phyloP scores from a whole-genome alignment of 495 filamentous ascomycete species.

The Penicillium maclennaniae region DNA sequence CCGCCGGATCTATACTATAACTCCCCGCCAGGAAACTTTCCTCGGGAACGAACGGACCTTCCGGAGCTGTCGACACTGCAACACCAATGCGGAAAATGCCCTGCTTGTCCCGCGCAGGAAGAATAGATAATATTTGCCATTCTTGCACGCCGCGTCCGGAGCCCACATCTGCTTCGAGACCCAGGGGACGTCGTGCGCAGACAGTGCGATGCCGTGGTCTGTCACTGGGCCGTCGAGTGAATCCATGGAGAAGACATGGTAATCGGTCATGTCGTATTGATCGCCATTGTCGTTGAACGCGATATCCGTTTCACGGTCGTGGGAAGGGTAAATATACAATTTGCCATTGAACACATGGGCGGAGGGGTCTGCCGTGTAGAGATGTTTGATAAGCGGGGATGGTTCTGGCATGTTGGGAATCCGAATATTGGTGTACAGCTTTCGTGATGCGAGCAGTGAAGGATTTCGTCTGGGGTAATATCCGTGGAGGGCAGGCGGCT shows the following conservation, averaged over 20 bases:
- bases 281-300: constrained; percentile 75
- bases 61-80: constrained; percentile 37
- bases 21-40: constrained; percentile 33
- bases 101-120: constrained; percentile 45
- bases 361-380: constrained; percentile 60
- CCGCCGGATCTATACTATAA: constrained; percentile 49
- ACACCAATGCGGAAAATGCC: constrained; percentile 61
- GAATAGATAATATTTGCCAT: constrained; percentile 49
- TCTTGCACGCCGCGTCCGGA: constrained; percentile 41
- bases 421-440: background rate
- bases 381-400: constrained; percentile 55
- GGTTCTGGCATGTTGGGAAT: background rate
- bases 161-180: constrained; percentile 47
- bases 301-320: constrained; percentile 41
- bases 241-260: constrained; percentile 49
- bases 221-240: constrained; percentile 35
- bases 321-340: constrained; percentile 50
- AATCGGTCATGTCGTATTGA: constrained; percentile 70
- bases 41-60: constrained; percentile 45
- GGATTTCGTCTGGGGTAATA: background rate
- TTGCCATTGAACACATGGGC: constrained; percentile 47
- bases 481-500: background rate
- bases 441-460: background rate
- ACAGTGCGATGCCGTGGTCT: constrained; percentile 43
- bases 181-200: constrained; percentile 41